These are phyloP conservation scores for Neurospora discreta DNA, from an alignment of 495 filamentous ascomycete species.

Conservation along the genomic window DNA sequence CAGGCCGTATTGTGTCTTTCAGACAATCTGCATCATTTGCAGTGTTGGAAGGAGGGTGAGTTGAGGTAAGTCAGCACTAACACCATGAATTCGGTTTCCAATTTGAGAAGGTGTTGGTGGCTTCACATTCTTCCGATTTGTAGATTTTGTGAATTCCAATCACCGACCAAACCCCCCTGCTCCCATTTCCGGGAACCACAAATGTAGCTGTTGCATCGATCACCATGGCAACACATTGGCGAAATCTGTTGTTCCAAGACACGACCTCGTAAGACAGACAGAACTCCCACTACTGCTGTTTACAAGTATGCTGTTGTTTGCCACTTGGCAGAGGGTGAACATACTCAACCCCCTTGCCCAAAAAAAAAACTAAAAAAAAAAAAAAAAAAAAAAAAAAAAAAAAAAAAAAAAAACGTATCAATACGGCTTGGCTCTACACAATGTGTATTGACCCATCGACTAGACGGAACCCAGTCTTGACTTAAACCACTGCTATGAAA, in stretches of 20 bases:
- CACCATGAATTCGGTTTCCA: too few relatives aligned
- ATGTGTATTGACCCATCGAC: neutral
- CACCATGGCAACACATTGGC: neutral
- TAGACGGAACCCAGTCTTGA: too few relatives aligned
- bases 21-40: too few relatives aligned
- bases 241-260: neutral
- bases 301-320: neutral
- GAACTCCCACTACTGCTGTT: neutral
- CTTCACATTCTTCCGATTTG: too few relatives aligned
- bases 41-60: too few relatives aligned
- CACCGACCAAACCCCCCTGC: too few relatives aligned
- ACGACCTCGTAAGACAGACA: neutral
- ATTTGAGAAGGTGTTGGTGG: too few relatives aligned
- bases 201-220: neutral
- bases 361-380: too few relatives aligned
- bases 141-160: too few relatives aligned
- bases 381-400: neutral
- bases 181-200: neutral
- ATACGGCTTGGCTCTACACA: neutral
- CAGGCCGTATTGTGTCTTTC: too few relatives aligned
- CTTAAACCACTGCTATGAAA: neutral
- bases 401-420: neutral
- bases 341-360: neutral
- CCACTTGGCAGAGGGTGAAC: neutral
- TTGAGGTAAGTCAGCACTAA: too few relatives aligned